These are phyloP conservation scores for Leishmania braziliensis DNA, from an alignment of 208 protist species.

Conservation along the genomic window DNA sequence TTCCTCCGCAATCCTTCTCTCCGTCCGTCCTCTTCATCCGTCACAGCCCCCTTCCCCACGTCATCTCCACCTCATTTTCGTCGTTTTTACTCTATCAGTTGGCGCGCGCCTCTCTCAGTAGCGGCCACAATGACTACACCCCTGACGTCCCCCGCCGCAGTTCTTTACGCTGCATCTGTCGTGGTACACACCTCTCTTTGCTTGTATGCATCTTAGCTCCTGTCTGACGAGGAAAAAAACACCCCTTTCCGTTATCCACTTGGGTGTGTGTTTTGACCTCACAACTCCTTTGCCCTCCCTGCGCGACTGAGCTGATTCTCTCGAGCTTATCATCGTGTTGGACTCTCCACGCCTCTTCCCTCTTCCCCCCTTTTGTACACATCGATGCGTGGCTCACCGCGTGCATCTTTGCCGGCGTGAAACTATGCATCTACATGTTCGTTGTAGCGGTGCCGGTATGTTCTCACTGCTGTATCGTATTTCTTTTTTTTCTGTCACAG, in stretches of 20 bases:
- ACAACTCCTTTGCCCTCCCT: background rate
- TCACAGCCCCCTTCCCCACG: background rate
- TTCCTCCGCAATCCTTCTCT: background rate
- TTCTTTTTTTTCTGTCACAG: too few relatives aligned
- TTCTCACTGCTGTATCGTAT: too few relatives aligned
- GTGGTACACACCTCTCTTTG: background rate
- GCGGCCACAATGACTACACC: background rate
- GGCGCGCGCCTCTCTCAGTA: background rate
- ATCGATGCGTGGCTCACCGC: background rate
- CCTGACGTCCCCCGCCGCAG: background rate
- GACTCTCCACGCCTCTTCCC: background rate
- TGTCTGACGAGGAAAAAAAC: background rate
- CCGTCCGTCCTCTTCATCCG: background rate
- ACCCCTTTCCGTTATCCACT: background rate
- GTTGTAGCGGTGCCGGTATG: too few relatives aligned
- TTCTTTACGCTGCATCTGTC: background rate
- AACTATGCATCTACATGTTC: too few relatives aligned
- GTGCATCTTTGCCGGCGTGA: too few relatives aligned
- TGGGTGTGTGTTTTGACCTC: background rate
- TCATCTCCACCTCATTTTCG: background rate
- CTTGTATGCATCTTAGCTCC: background rate
- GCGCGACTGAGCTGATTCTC: background rate
- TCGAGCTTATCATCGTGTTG: too few relatives aligned
- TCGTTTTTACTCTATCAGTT: background rate
- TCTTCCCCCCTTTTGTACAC: background rate